Conservation (phyloP, 208 protist species). For the Acanthamoeba polyphaga region DNA sequence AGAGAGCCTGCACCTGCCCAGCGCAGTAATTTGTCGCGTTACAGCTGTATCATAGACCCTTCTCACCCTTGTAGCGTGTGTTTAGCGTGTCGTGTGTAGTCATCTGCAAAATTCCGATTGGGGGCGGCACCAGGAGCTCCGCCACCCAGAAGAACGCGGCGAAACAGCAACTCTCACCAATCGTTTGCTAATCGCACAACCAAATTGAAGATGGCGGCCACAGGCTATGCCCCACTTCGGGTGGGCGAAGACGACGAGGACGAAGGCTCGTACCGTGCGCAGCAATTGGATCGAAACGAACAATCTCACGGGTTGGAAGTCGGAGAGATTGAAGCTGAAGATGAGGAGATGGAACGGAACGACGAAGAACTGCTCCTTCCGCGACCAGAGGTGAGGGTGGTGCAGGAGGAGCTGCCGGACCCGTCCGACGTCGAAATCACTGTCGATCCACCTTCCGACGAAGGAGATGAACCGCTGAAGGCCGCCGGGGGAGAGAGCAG, state of each 20-base stretch:
- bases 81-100: too few relatives aligned
- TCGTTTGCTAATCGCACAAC: too few relatives aligned
- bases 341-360: not conserved
- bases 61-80: too few relatives aligned
- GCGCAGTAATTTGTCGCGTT: too few relatives aligned
- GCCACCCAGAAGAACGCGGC: too few relatives aligned
- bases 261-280: not conserved
- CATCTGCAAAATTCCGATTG: too few relatives aligned
- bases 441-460: slow-evolving; percentile 11
- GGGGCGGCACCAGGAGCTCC: too few relatives aligned
- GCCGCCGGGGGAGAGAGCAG: not conserved
- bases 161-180: too few relatives aligned
- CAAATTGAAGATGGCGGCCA: not conserved
- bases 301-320: not conserved
- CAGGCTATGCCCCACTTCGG: not conserved
- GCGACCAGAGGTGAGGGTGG: not conserved
- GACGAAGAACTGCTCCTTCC: not conserved
- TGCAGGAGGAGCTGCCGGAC: not conserved
- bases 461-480: not conserved
- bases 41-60: too few relatives aligned
- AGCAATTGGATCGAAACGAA: not conserved
- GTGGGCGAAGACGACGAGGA: not conserved
- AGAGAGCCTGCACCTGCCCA: too few relatives aligned
- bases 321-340: not conserved
- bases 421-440: slow-evolving; percentile 22